Evolutionary conservation across 176 grass and related monocot genomes (phyloP).

Genomic region (Triticum timopheevii): DNA sequence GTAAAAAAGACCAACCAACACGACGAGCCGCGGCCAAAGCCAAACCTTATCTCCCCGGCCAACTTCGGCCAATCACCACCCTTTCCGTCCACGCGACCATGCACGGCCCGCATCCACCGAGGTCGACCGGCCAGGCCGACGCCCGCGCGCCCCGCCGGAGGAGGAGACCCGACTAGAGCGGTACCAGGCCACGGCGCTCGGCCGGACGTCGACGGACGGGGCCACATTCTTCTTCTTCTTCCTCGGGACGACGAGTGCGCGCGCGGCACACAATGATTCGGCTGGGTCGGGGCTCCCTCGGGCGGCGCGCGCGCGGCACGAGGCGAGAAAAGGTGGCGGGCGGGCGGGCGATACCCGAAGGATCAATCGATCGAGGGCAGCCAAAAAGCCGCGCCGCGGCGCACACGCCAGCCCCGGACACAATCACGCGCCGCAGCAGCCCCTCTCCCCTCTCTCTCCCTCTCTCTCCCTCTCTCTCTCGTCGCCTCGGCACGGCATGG

Average conservation of each 20-base stretch:
- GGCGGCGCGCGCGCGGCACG: slow-evolving; percentile 16
- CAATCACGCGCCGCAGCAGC: slow-evolving; percentile 25
- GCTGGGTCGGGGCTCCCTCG: slow-evolving; percentile 22
- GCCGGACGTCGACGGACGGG: not conserved
- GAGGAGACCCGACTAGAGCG: not conserved
- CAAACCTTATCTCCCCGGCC: slow-evolving; percentile 10
- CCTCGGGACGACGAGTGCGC: too few species aligned
- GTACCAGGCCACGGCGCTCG: not conserved
- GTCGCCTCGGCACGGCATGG: not conserved
- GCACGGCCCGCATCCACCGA: not conserved
- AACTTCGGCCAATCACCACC: not conserved
- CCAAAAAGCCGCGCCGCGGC: slow-evolving; percentile 26
- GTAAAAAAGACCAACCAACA: slow-evolving; percentile 1
- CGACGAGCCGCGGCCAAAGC: not conserved
- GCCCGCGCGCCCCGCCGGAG: not conserved
- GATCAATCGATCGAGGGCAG: not conserved
- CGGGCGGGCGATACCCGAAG: not conserved
- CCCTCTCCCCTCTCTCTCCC: not conserved
- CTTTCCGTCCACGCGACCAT: not conserved
- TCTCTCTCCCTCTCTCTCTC: not conserved
- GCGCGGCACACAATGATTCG: slow-evolving; percentile 48
- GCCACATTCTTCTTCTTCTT: not conserved
- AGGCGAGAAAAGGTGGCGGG: not conserved
- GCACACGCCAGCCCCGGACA: not conserved
- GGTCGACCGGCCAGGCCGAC: not conserved